Evolutionary conservation across 1,284 basidiomycete genomes (phyloP), one percentile per base, ranked within the genome.

Genomic region (Trametes pubescens): DNA sequence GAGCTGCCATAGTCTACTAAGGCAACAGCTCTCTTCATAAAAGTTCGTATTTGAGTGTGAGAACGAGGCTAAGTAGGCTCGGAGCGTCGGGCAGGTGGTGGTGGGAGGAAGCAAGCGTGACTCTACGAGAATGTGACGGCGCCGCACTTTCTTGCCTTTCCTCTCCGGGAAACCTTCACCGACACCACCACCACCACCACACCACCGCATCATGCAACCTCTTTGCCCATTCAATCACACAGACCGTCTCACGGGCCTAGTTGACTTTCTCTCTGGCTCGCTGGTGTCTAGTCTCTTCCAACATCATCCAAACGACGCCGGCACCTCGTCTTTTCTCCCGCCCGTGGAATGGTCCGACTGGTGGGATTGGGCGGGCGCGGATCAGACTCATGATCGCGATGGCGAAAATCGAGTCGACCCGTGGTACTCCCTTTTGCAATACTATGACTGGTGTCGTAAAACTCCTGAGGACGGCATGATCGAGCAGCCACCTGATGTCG

Each of bases 331-430:
- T 4, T 76, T 74, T 57, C 26, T 32, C 2, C 67, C 65, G 8
- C 73, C 74, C 2, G 26, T 21, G 6, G 68, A 65, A 55, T 78
- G 76, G 76, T 24, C 48, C 0, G 46, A 57, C 6, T 78, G 76
- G 76, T 78, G 75, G 74, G 52, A 70, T 48, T 77, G 76, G 76
- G 71, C 75, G 0, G 64, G 44, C 21, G 29, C 37, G 14, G 37
- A 38, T 13, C 37, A 21, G 14, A 35, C 37, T n/a, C 48, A 55
- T n/a, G 53, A 63, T 1, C 18, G 32, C 4, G 46, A 21, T 18
- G 29, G 11, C 22, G 7, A 63, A 2, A n/a, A n/a, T 43, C 18
- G 40, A 7, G 18, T 8, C 40, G 58, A 62, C 10, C 59, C 57
- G 1, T 74, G 72, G 73, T 60, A 66, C 13, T 32, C 65, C 10